phyloP scores from a whole-genome alignment of 345 rosid species.

The Lepidium didymum region DNA sequence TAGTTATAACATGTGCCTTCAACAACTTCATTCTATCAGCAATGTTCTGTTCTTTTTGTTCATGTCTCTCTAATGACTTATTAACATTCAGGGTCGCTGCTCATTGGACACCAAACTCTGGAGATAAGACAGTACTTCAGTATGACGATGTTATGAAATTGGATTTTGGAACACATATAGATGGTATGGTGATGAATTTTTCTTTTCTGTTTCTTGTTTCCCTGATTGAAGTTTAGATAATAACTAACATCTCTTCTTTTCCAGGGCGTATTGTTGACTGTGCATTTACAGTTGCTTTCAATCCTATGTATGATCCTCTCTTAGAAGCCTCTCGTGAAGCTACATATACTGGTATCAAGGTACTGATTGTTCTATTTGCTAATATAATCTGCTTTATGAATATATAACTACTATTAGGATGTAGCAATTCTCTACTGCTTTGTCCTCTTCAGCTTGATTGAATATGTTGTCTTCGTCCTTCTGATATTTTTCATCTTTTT shows the following conservation, averaged over 20 bases:
- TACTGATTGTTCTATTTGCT: constrained; percentile 10
- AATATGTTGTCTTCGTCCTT: neutral
- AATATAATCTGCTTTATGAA: neutral
- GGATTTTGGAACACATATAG: constrained; percentile 97
- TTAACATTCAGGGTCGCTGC: constrained; percentile 77
- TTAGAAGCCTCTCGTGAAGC: constrained; percentile 96
- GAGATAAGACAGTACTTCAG: constrained; percentile 95
- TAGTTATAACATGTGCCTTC: constrained; percentile 4
- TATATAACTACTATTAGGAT: neutral
- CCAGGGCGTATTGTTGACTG: constrained; percentile 84
- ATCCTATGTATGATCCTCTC: constrained; percentile 89
- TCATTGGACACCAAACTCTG: constrained; percentile 96
- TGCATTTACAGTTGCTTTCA: constrained; percentile 97
- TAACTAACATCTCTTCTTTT: constrained; percentile 23
- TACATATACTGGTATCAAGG: constrained; percentile 92
- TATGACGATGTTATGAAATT: constrained; percentile 95
- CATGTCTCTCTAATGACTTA: constrained; percentile 11
- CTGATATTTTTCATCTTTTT: neutral
- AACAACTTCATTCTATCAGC: neutral
- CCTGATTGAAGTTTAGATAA: neutral
- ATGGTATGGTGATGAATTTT: constrained; percentile 39
- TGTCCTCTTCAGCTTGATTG: neutral
- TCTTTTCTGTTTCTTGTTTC: neutral
- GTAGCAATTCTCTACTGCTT: neutral
- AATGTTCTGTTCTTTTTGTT: neutral